Percentiles rank a stretch among this genome's conserved stretches.
These are phyloP conservation scores for Fusarium protoensiforme DNA, from an alignment of 2,329 filamentous ascomycete species.

Conservation along the genomic window DNA sequence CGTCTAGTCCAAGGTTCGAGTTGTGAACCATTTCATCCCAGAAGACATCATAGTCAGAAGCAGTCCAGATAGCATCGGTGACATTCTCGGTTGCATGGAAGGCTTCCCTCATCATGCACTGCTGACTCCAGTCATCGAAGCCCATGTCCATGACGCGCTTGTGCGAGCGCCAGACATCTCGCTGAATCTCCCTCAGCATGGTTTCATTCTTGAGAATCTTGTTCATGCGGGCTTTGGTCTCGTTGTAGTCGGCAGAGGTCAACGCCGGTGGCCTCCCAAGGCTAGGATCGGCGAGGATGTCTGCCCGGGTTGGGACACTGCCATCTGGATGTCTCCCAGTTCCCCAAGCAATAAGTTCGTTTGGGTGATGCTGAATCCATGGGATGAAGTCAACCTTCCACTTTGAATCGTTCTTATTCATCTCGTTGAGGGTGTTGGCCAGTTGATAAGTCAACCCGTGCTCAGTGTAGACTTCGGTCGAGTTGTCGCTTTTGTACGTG, in stretches of 20 bases:
- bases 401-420: constrained; percentile 63
- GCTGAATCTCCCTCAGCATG: constrained; percentile 5
- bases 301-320: constrained; percentile 1
- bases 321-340: background rate
- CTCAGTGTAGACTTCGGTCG: constrained; percentile 69
- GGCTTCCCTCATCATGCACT: constrained; percentile 11
- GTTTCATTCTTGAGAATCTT: constrained; percentile 28
- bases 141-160: constrained; percentile 11
- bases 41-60: constrained; percentile 19
- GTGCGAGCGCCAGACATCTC: constrained; percentile 14
- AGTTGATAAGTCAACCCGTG: constrained; percentile 74
- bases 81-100: constrained; percentile 15
- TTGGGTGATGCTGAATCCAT: constrained; percentile 61
- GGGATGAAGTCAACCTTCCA: constrained; percentile 69
- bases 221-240: constrained; percentile 18
- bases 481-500: constrained; percentile 61
- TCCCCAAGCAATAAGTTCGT: constrained; percentile 15
- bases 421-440: constrained; percentile 66
- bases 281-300: background rate
- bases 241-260: constrained; percentile 5
- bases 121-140: constrained; percentile 13
- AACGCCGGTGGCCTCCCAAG: constrained; percentile 4
- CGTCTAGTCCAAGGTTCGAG: constrained; percentile 19
- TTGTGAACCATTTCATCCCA: constrained; percentile 29
- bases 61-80: constrained; percentile 13